Conservation (phyloP, 495 filamentous ascomycete genomes). For the Extremus antarcticus region DNA sequence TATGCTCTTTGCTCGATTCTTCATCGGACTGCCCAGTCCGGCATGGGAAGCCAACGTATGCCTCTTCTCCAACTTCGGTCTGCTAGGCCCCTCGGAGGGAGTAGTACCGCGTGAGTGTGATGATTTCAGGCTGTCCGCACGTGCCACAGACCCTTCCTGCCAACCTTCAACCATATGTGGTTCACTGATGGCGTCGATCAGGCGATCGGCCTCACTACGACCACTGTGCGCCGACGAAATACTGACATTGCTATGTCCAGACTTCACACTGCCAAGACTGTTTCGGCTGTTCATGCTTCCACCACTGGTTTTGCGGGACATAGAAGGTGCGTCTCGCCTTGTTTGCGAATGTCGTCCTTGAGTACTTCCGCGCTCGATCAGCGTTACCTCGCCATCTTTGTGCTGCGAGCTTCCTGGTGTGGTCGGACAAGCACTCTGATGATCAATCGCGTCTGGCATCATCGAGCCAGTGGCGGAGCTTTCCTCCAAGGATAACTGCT, state of each 20-base stretch:
- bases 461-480: conserved; percentile 13
- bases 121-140: conserved; percentile 1
- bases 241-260: conserved; percentile 40
- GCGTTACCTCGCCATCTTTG: conserved; percentile 42
- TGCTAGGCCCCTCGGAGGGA: not conserved
- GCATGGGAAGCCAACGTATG: conserved; percentile 1
- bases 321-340: too few relatives aligned
- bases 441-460: conserved; percentile 16
- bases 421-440: conserved; percentile 1
- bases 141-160: conserved; percentile 13
- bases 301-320: conserved; percentile 28
- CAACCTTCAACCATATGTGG: conserved; percentile 37
- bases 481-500: conserved; percentile 11
- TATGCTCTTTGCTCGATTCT: not conserved
- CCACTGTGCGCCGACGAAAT: conserved; percentile 31
- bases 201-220: conserved; percentile 59
- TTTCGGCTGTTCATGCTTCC: conserved; percentile 34
- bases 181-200: conserved; percentile 66
- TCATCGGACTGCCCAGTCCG: conserved; percentile 1
- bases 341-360: not conserved
- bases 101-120: not conserved
- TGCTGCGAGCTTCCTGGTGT: conserved; percentile 21
- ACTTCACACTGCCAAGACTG: conserved; percentile 42
- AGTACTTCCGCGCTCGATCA: conserved; percentile 38
- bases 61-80: conserved; percentile 14